These are phyloP conservation scores for Hygrophoropsis aurantiaca DNA, from an alignment of 768 basidiomycete genomes.

Conservation along the genomic window DNA sequence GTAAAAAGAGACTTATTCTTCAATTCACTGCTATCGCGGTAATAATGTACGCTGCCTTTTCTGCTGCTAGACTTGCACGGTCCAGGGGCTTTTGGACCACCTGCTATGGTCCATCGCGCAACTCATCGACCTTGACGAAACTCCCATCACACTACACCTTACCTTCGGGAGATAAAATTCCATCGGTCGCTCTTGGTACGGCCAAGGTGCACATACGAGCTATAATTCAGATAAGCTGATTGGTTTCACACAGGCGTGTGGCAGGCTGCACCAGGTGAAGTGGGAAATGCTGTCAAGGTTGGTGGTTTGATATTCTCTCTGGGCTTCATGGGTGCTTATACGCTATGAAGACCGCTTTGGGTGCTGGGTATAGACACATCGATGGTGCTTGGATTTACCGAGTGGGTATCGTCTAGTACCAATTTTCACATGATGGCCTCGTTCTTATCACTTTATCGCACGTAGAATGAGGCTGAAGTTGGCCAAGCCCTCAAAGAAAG, in stretches of 20 bases:
- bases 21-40: constrained; percentile 14
- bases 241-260: constrained; percentile 50
- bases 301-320: neutral
- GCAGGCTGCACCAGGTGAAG: constrained; percentile 56
- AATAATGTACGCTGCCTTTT: constrained; percentile 21
- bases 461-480: constrained; percentile 70
- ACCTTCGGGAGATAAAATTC: constrained; percentile 68
- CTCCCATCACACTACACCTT: constrained; percentile 54
- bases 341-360: constrained; percentile 47
- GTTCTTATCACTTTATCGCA: neutral
- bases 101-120: constrained; percentile 19
- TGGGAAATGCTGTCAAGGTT: constrained; percentile 68
- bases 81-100: constrained; percentile 18
- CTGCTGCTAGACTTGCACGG: constrained; percentile 17
- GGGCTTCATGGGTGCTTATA: neutral
- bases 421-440: neutral
- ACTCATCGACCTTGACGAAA: constrained; percentile 17
- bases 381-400: constrained; percentile 73
- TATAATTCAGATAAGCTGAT: constrained; percentile 5
- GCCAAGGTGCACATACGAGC: neutral
- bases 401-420: constrained; percentile 33
- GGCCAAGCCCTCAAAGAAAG: constrained; percentile 62
- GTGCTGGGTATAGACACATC: constrained; percentile 68
- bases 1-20: constrained; percentile 24
- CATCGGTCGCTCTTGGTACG: constrained; percentile 63